Evolutionary conservation across 768 basidiomycete genomes (phyloP).

Genomic region (Termitomyces heimii): DNA sequence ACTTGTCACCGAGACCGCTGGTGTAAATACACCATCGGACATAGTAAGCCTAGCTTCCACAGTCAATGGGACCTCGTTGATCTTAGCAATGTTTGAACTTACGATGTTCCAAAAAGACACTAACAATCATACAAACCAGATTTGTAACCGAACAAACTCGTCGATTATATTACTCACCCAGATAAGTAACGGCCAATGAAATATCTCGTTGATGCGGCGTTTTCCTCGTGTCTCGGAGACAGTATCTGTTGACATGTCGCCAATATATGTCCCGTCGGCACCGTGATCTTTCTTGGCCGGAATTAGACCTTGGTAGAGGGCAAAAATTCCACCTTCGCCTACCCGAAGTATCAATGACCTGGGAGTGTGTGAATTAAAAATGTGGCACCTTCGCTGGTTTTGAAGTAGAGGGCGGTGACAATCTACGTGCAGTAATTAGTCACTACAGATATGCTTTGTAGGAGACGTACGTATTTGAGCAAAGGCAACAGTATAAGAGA

Average conservation of each 20-base stretch:
- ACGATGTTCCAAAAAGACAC: constrained; percentile 58
- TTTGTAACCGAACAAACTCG: constrained; percentile 13
- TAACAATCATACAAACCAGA: not conserved
- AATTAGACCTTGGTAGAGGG: constrained; percentile 54
- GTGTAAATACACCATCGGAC: constrained; percentile 64
- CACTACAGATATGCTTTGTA: not conserved
- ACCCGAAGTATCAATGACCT: constrained; percentile 7
- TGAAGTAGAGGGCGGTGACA: constrained; percentile 39
- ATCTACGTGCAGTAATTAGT: constrained; percentile 19
- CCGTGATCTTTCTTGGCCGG: constrained; percentile 38
- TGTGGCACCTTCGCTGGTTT: constrained; percentile 41
- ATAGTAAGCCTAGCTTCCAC: constrained; percentile 41
- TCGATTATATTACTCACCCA: constrained; percentile 34
- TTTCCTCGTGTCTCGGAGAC: constrained; percentile 8
- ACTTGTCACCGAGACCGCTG: constrained; percentile 63
- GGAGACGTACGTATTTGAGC: constrained; percentile 51
- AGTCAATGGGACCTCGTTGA: not conserved
- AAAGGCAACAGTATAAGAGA: constrained; percentile 53
- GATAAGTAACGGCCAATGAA: constrained; percentile 46
- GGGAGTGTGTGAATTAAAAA: not conserved
- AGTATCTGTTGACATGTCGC: constrained; percentile 27
- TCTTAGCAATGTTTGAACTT: constrained; percentile 7
- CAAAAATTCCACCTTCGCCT: constrained; percentile 70
- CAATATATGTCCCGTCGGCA: constrained; percentile 49
- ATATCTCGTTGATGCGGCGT: constrained; percentile 21